These are phyloP conservation scores for Talaromyces liani DNA, from an alignment of 495 filamentous ascomycete species.

Conservation along the genomic window DNA sequence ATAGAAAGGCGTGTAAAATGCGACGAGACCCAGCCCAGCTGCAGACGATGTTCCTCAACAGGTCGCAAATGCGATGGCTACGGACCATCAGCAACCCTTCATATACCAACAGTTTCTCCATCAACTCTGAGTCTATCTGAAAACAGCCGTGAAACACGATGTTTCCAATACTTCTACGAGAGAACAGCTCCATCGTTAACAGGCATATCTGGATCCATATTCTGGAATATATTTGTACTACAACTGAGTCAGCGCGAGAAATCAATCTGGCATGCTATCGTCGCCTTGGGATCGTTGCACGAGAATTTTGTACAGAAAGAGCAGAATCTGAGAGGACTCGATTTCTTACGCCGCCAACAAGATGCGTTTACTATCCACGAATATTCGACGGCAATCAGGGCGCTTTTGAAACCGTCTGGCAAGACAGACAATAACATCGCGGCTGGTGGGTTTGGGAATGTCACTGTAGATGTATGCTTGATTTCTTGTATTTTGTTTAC, in stretches of 20 bases:
- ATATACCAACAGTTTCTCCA: constrained; percentile 3
- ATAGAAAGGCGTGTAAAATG: constrained; percentile 38
- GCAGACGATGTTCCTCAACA: constrained; percentile 25
- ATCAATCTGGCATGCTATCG: constrained; percentile 55
- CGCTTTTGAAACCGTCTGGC: constrained; percentile 5
- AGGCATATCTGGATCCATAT: constrained; percentile 54
- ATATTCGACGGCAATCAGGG: constrained; percentile 43
- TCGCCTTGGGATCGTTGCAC: constrained; percentile 56
- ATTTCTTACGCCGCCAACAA: background rate
- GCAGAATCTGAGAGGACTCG: background rate
- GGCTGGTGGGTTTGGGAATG: background rate
- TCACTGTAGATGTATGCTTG: constrained; percentile 34
- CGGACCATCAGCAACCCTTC: background rate
- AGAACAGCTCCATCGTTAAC: constrained; percentile 51
- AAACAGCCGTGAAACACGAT: constrained; percentile 34
- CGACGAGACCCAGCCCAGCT: constrained; percentile 37
- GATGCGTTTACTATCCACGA: constrained; percentile 37
- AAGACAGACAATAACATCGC: no score
- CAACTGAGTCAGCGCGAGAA: constrained; percentile 53
- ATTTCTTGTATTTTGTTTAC: constrained; percentile 35
- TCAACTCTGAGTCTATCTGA: constrained; percentile 9
- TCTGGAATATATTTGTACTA: constrained; percentile 47
- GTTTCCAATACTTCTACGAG: constrained; percentile 53
- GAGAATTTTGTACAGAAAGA: constrained; percentile 43
- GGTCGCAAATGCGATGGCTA: constrained; percentile 33